These are phyloP conservation scores for Apiospora hydei DNA, from an alignment of 2,329 filamentous ascomycete genomes.

Conservation along the genomic window DNA sequence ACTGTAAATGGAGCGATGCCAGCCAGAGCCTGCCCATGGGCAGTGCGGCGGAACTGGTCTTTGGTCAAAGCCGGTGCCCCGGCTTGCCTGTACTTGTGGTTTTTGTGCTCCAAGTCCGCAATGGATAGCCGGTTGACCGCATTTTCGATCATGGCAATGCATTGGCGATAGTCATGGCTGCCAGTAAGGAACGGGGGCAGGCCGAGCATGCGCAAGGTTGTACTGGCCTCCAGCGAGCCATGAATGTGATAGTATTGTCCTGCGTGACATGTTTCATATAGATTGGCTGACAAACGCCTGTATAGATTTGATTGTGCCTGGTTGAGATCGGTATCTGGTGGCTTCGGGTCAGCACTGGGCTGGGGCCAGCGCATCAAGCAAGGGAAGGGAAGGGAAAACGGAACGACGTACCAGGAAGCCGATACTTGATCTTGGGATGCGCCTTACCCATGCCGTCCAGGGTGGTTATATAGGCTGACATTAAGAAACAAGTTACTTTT, in stretches of 20 bases:
- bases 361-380: constrained; percentile 24
- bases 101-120: constrained; percentile 64
- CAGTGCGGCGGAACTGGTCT: constrained; percentile 64
- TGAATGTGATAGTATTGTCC: constrained; percentile 80
- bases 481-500: constrained; percentile 61
- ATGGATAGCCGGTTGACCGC: constrained; percentile 63
- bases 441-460: constrained; percentile 59
- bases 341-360: constrained; percentile 23
- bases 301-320: constrained; percentile 75
- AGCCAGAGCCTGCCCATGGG: constrained; percentile 55
- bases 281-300: constrained; percentile 74
- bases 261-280: constrained; percentile 71
- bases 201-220: constrained; percentile 74
- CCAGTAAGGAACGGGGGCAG: constrained; percentile 67
- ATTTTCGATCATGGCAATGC: constrained; percentile 65
- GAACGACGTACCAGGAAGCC: constrained; percentile 41
- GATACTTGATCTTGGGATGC: constrained; percentile 54
- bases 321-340: constrained; percentile 73
- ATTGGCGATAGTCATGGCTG: constrained; percentile 65
- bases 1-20: constrained; percentile 57
- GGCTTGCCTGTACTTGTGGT: constrained; percentile 63
- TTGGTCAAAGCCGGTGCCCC: constrained; percentile 66
- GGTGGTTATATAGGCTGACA: constrained; percentile 64
- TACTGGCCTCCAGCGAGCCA: constrained; percentile 75
- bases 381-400: constrained; percentile 45